Conservation (phyloP, 2,329 filamentous ascomycete genomes). For the Epichloe sp. region DNA sequence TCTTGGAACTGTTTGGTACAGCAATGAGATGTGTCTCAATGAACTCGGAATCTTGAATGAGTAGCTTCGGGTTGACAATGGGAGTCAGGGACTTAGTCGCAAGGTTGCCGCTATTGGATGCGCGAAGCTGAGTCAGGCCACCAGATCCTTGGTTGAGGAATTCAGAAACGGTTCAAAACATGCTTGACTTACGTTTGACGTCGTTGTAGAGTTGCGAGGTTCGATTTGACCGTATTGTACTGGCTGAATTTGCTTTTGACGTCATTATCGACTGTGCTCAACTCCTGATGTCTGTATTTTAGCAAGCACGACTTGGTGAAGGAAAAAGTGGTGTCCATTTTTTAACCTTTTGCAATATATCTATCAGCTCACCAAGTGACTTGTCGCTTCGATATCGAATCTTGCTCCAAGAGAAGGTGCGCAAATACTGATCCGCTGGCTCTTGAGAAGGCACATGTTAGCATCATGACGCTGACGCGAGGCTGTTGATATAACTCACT, state of each 20-base stretch:
- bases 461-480: background rate
- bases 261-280: conserved; percentile 86
- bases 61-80: conserved; percentile 65
- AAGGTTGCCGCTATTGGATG: conserved; percentile 61
- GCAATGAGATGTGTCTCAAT: conserved; percentile 91
- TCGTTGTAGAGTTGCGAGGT: conserved; percentile 65
- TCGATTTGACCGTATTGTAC: conserved; percentile 85
- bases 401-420: conserved; percentile 90
- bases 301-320: background rate
- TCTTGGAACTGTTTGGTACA: conserved; percentile 65
- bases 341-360: conserved; percentile 70
- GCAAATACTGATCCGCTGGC: conserved; percentile 87
- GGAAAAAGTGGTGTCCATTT: background rate
- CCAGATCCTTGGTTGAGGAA: background rate
- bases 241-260: conserved; percentile 90
- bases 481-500: conserved; percentile 41
- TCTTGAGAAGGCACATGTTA: conserved; percentile 38
- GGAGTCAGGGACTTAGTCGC: conserved; percentile 87
- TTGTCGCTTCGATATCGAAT: conserved; percentile 94
- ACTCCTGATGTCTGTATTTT: conserved; percentile 45
- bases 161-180: too few relatives aligned
- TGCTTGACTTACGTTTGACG: conserved; percentile 59
- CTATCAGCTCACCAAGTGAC: conserved; percentile 73
- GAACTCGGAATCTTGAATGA: conserved; percentile 88
- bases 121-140: background rate